Base-by-base conservation (phyloP, 192 early-diverging fungal genomes). In the Gamsiella multidivaricata region DNA sequence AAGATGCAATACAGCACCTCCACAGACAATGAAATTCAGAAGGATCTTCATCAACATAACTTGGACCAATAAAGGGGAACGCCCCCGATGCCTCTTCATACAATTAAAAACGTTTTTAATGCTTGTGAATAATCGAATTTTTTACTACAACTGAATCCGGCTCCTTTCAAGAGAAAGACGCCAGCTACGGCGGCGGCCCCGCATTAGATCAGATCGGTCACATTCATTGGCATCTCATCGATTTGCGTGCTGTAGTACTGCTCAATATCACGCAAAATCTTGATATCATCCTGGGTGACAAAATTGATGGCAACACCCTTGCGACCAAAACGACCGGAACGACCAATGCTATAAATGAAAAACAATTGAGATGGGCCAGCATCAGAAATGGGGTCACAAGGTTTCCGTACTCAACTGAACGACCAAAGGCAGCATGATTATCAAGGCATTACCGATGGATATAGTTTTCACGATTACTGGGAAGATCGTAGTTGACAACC, bases 281-380 rank as follows among this genome's bases (percentile, higher is more conserved):
- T 91, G 60, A 95, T 83, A 74, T 99, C 97, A 22, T 98, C 96
- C 64, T 88, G 87, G n/a, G 91, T 97, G 36, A 97, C 96, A 92
- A 99, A 98, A 83, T 98, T 98, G 80, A 98, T 97, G 15, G 96
- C 96, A 55, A 99, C 96, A 88, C 97, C 97, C 86, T 98, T 99
- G 70, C 97, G 90, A 49, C 97, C 97, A 78, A 99, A 99, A 45
- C 97, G 93, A 54, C 97, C 97, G 18, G 92, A 94, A 68, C 97
- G 92, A 87, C 97, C 97, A 78, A 98, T 99, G 47, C 74, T 78
- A 54, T 3, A 42, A 34, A 59, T 42, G 33, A 34, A 69, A 9
- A 43, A 28, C 66, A 71, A 31, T 17, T 39, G 36, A 18, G 5
- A 41, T 18, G 47, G 18, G n/a, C 55, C 17, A 51, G 54, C 36